These are phyloP conservation scores for Aschersonia sp. DNA, from an alignment of 2,329 filamentous ascomycete genomes.

Conservation along the genomic window DNA sequence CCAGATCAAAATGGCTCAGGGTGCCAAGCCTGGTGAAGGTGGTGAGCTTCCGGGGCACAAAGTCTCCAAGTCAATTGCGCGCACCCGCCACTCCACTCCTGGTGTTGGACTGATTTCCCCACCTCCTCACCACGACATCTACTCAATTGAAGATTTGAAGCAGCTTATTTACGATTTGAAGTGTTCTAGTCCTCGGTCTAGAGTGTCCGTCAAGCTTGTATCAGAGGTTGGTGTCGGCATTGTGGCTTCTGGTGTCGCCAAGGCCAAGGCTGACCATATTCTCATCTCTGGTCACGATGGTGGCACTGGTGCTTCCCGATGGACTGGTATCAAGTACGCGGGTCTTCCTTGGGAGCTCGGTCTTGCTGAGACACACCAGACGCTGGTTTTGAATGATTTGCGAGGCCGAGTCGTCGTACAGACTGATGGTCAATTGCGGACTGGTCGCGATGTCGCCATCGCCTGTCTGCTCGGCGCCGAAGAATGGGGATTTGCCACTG, in stretches of 20 bases:
- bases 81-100: constrained; percentile 88
- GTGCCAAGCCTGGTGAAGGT: constrained; percentile 93
- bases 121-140: constrained; percentile 94
- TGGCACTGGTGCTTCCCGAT: constrained; percentile 89
- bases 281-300: constrained; percentile 94
- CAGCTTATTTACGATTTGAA: constrained; percentile 96
- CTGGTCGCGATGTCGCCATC: constrained; percentile 85
- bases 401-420: constrained; percentile 92
- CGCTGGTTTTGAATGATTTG: constrained; percentile 85
- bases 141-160: constrained; percentile 96
- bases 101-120: constrained; percentile 94
- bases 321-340: constrained; percentile 98
- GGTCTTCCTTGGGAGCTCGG: constrained; percentile 94
- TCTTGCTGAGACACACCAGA: constrained; percentile 94
- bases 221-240: constrained; percentile 97
- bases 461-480: constrained; percentile 93
- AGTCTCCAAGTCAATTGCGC: constrained; percentile 84
- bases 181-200: constrained; percentile 82
- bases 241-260: constrained; percentile 91
- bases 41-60: constrained; percentile 96
- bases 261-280: constrained; percentile 94
- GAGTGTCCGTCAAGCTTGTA: constrained; percentile 93
- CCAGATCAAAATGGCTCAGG: constrained; percentile 99
- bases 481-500: constrained; percentile 93
- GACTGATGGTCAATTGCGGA: constrained; percentile 87